These are phyloP conservation scores for Flaveria linearis DNA, from an alignment of 129 eudicot species.

Conservation along the genomic window DNA sequence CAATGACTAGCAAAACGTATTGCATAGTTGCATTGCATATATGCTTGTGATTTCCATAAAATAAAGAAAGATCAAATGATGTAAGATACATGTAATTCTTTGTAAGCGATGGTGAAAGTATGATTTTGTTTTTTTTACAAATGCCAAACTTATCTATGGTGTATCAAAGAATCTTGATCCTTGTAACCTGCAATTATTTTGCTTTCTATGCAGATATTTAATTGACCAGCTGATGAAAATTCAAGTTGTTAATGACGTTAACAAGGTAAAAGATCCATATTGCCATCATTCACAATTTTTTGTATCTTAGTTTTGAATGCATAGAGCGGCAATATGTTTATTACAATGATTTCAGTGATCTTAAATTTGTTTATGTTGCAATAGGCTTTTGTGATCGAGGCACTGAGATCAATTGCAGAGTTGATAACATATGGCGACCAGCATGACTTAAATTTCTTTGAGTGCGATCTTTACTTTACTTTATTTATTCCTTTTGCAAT, in stretches of 20 bases:
- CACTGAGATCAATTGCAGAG: slow-evolving; percentile 94
- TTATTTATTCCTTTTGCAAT: slow-evolving; percentile 11
- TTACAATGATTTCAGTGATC: slow-evolving; percentile 13
- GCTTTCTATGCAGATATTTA: slow-evolving; percentile 56
- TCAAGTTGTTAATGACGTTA: slow-evolving; percentile 82
- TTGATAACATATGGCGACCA: slow-evolving; percentile 95
- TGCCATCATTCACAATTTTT: neutral
- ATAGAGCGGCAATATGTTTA: slow-evolving; percentile 11
- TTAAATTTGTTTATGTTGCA: slow-evolving; percentile 14
- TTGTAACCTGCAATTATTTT: slow-evolving; percentile 8
- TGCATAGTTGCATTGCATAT: neutral
- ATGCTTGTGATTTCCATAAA: slow-evolving; percentile 5
- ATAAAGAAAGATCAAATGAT: neutral
- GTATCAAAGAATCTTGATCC: neutral
- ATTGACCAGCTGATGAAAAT: slow-evolving; percentile 85
- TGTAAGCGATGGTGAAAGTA: slow-evolving; percentile 1
- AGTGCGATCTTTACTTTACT: slow-evolving; percentile 46
- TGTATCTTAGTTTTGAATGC: neutral
- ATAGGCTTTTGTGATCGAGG: slow-evolving; percentile 92
- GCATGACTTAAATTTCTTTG: slow-evolving; percentile 84
- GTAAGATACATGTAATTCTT: slow-evolving; percentile 1
- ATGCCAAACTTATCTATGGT: neutral
- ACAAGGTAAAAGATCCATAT: slow-evolving; percentile 59
- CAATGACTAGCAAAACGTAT: neutral
- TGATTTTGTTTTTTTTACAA: neutral